phyloP scores from a whole-genome alignment of 352 stramenopile species.

The Globisporangium alternatum region DNA sequence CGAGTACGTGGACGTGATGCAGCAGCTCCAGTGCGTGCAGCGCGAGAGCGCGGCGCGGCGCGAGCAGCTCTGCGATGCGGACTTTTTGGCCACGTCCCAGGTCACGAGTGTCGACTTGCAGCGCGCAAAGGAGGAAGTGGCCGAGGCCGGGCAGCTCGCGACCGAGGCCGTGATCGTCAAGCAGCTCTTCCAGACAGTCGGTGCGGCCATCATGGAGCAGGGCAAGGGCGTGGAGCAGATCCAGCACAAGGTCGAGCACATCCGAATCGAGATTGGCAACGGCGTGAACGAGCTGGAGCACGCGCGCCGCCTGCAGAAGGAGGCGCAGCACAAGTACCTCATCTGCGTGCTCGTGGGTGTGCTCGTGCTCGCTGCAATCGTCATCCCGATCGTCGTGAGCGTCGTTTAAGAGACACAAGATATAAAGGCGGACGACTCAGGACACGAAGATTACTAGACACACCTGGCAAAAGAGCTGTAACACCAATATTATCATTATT shows the following conservation, averaged over 20 bases:
- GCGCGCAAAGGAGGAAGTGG: slow-evolving; percentile 72
- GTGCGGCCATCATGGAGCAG: slow-evolving; percentile 57
- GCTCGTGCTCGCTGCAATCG: slow-evolving; percentile 30
- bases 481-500: too few species aligned
- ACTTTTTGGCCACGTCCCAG: slow-evolving; percentile 55
- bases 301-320: slow-evolving; percentile 51
- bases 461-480: too few species aligned
- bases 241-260: slow-evolving; percentile 63
- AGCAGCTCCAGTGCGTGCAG: slow-evolving; percentile 67
- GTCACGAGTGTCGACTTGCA: slow-evolving; percentile 70
- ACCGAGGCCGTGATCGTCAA: slow-evolving; percentile 65
- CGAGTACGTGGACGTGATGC: slow-evolving; percentile 61
- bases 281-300: slow-evolving; percentile 70
- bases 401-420: slow-evolving; percentile 15
- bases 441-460: too few species aligned
- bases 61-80: slow-evolving; percentile 64
- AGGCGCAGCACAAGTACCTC: slow-evolving; percentile 65
- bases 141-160: slow-evolving; percentile 59
- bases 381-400: slow-evolving; percentile 49
- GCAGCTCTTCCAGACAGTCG: slow-evolving; percentile 66
- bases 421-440: not conserved
- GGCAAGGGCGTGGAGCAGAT: slow-evolving; percentile 72
- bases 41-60: slow-evolving; percentile 44
- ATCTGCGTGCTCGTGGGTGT: slow-evolving; percentile 23
- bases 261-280: slow-evolving; percentile 70